Evolutionary conservation across 2,329 filamentous ascomycete genomes (phyloP).

Genomic region (Xylariales sp.): DNA sequence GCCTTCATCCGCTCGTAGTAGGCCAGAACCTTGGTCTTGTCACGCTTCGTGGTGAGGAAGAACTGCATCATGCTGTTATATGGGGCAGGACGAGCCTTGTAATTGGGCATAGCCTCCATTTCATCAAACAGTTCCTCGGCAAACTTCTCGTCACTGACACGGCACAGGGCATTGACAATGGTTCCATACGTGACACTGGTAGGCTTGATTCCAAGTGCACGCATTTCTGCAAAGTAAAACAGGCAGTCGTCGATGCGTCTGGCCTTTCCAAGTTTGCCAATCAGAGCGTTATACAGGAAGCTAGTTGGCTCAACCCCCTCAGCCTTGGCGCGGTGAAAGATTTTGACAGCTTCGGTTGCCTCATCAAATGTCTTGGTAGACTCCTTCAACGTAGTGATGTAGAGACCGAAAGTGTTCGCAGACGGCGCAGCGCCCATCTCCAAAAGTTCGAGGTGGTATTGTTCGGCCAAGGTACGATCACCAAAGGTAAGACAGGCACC

Average conservation of each 20-base stretch:
- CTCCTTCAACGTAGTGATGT: constrained; percentile 98
- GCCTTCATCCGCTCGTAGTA: constrained; percentile 95
- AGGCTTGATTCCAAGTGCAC: constrained; percentile 82
- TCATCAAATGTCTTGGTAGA: constrained; percentile 97
- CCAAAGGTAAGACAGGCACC: constrained; percentile 82
- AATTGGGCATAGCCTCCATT: constrained; percentile 98
- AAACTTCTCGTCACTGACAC: constrained; percentile 95
- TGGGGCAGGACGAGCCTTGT: constrained; percentile 93
- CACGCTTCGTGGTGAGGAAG: constrained; percentile 95
- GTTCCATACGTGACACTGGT: constrained; percentile 98
- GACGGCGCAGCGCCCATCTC: constrained; percentile 88
- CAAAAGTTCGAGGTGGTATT: constrained; percentile 87
- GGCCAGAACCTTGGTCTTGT: constrained; percentile 85
- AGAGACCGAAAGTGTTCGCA: constrained; percentile 95
- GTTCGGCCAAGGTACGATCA: constrained; percentile 73
- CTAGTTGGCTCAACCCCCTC: constrained; percentile 95
- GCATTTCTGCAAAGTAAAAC: constrained; percentile 98
- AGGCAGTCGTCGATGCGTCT: constrained; percentile 96
- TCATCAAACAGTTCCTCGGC: constrained; percentile 97
- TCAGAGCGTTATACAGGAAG: constrained; percentile 96
- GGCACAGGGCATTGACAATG: constrained; percentile 94
- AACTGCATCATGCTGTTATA: constrained; percentile 99
- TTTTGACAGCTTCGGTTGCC: constrained; percentile 92
- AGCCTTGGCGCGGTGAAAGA: constrained; percentile 88
- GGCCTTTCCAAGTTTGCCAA: constrained; percentile 96